phyloP scores from a whole-genome alignment of 345 rosid genomes.

The Euphorbia lathyris region DNA sequence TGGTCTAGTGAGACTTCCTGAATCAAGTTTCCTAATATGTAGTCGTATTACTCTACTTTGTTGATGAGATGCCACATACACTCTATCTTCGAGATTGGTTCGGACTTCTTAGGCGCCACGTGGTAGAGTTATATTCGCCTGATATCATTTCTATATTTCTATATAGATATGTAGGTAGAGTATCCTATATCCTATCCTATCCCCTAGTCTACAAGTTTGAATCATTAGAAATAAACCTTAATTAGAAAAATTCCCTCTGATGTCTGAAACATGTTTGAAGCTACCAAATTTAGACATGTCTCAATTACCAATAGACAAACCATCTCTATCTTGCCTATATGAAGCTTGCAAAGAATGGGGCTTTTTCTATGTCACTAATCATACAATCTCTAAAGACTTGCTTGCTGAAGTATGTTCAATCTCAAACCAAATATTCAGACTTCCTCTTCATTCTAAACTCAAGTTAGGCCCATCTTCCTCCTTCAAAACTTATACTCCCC shows the following conservation, averaged over 20 bases:
- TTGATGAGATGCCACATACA: too few species aligned
- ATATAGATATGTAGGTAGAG: too few species aligned
- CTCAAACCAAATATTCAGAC: constrained; percentile 45
- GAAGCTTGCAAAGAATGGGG: constrained; percentile 70
- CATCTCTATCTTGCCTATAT: constrained; percentile 46
- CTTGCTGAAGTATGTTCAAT: constrained; percentile 31
- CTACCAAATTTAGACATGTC: constrained; percentile 73
- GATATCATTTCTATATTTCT: too few species aligned
- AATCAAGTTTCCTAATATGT: too few species aligned
- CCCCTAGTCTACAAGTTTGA: constrained; percentile 3
- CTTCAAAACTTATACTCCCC: constrained; percentile 58
- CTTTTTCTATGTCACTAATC: constrained; percentile 67
- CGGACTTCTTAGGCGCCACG: too few species aligned
- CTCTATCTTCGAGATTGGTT: too few species aligned
- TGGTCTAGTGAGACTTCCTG: too few species aligned
- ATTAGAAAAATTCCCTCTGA: constrained; percentile 20
- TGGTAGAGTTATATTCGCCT: too few species aligned
- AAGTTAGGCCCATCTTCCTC: constrained; percentile 53
- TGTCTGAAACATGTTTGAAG: constrained; percentile 43
- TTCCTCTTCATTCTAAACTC: constrained; percentile 55
- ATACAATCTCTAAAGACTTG: constrained; percentile 53
- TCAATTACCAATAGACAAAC: constrained; percentile 36
- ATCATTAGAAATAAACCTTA: constrained; percentile 13
- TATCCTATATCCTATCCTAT: background rate
- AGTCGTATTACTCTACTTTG: too few species aligned